These are phyloP conservation scores for Saccharomyces hybrid DNA, from an alignment of 1,139 yeast genomes.

Conservation along the genomic window DNA sequence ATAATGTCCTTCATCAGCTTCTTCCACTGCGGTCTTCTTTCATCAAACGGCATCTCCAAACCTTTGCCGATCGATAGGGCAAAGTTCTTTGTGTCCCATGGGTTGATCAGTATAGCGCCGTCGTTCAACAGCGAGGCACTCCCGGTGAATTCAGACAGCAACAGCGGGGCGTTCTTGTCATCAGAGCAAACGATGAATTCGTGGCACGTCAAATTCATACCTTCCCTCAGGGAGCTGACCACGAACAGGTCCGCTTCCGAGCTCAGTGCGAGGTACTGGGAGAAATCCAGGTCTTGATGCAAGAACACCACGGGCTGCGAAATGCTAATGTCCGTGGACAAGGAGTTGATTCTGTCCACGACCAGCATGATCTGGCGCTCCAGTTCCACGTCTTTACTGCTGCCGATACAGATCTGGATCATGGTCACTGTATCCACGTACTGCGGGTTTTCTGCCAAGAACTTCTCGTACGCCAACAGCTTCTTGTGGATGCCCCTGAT, in stretches of 20 bases:
- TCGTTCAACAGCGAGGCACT: conserved; percentile 69
- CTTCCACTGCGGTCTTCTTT: conserved; percentile 56
- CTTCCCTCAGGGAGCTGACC: conserved; percentile 90
- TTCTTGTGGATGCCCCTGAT: conserved; percentile 87
- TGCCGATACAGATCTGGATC: conserved; percentile 70
- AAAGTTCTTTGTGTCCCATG: conserved; percentile 75
- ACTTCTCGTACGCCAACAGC: conserved; percentile 75
- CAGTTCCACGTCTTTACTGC: conserved; percentile 43
- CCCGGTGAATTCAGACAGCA: conserved; percentile 90
- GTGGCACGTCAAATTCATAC: conserved; percentile 92
- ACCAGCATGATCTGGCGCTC: conserved; percentile 69
- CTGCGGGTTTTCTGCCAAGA: conserved; percentile 62
- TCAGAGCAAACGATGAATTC: conserved; percentile 78
- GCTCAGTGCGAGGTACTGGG: conserved; percentile 79
- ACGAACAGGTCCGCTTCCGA: conserved; percentile 82
- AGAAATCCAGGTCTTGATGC: conserved; percentile 82
- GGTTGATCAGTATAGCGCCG: conserved; percentile 77
- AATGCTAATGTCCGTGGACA: conserved; percentile 63
- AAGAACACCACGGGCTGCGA: conserved; percentile 80
- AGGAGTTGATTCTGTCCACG: conserved; percentile 77
- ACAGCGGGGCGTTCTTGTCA: conserved; percentile 68
- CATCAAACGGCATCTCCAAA: conserved; percentile 53
- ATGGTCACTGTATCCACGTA: conserved; percentile 60
- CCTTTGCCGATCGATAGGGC: conserved; percentile 39
- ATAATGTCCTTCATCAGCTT: conserved; percentile 50